phyloP scores from a whole-genome alignment of 305 asterid genomes.

The Plantago lanceolata region DNA sequence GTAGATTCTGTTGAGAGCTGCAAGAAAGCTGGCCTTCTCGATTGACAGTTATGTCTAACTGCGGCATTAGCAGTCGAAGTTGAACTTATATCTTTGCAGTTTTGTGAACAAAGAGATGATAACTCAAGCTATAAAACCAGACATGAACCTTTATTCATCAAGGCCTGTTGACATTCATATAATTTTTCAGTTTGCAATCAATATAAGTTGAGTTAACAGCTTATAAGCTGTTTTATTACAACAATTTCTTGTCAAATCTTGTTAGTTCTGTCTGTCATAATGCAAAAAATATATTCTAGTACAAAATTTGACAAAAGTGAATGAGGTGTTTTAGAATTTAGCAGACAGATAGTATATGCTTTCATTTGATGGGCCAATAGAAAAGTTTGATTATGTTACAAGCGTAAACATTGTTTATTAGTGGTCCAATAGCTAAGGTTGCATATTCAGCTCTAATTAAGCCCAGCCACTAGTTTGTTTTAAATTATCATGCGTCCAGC shows the following conservation, averaged over 20 bases:
- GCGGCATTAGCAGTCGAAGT: not conserved
- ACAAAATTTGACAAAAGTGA: no score
- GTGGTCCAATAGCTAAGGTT: no score
- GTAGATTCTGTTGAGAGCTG: slow-evolving; percentile 59
- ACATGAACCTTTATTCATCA: no score
- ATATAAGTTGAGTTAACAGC: no score
- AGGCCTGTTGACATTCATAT: no score
- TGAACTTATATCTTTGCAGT: not conserved
- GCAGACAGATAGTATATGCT: not conserved
- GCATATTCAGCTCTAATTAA: not conserved
- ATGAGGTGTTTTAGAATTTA: not conserved
- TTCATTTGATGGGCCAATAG: no score
- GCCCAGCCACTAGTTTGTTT: not conserved
- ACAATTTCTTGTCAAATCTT: not conserved
- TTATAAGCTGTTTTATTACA: not conserved
- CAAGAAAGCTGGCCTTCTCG: slow-evolving; percentile 40
- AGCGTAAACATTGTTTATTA: no score
- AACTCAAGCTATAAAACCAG: no score
- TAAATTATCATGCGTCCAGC: not conserved
- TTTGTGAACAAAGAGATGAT: no score
- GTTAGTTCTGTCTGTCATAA: not conserved
- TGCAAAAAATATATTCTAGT: no score
- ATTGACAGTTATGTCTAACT: slow-evolving; percentile 1
- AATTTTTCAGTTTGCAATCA: no score
- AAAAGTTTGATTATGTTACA: no score